Percentiles rank a stretch among this genome's conserved stretches.
Evolutionary conservation across 2,329 filamentous ascomycete species (phyloP).

Genomic region (Neonectria neomacrospora): DNA sequence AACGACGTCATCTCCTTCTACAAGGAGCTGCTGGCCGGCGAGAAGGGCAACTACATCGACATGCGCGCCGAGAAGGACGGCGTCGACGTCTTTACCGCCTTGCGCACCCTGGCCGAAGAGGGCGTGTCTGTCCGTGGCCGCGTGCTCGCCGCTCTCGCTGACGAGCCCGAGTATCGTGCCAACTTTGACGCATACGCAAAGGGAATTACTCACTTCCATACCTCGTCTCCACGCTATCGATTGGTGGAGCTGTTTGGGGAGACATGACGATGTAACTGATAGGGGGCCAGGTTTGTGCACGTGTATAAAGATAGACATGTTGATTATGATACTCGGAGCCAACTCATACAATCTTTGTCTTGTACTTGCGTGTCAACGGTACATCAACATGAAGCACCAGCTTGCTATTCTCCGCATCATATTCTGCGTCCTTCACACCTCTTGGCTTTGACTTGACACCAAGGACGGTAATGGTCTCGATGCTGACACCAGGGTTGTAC

Average conservation of each 20-base stretch:
- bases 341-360: conserved; percentile 1
- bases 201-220: conserved; percentile 23
- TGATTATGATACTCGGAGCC: background rate
- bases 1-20: conserved; percentile 29
- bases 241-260: background rate
- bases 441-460: conserved; percentile 45
- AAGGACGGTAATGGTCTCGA: conserved; percentile 62
- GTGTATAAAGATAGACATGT: background rate
- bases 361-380: conserved; percentile 33
- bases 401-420: conserved; percentile 40
- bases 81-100: conserved; percentile 9
- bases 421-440: conserved; percentile 30
- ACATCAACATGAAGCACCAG: conserved; percentile 35
- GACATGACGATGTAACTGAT: too few relatives aligned
- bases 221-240: conserved; percentile 21
- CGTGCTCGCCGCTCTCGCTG: conserved; percentile 5
- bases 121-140: conserved; percentile 8
- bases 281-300: too few relatives aligned
- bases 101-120: conserved; percentile 16
- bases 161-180: conserved; percentile 18
- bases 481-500: conserved; percentile 57
- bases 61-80: conserved; percentile 22
- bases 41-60: conserved; percentile 26
- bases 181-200: conserved; percentile 26
- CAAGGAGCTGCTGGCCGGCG: conserved; percentile 22